Evolutionary conservation across 192 early-diverging fungal species (phyloP).

Genomic region (Rhizophagus clarus): DNA sequence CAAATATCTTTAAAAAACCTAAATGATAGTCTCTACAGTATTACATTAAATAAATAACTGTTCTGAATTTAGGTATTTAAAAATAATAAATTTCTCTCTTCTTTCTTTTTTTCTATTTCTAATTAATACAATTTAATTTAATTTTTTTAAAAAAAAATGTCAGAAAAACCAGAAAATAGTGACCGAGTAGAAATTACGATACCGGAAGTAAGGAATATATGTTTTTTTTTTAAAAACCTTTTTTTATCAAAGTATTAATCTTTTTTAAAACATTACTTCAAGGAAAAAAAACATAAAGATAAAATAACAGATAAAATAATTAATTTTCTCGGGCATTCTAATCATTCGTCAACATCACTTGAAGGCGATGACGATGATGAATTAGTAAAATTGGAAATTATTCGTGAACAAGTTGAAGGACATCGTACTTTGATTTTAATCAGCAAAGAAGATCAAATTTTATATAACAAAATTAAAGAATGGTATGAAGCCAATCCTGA

Average conservation of each 20-base stretch:
- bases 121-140: too few relatives aligned
- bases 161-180: too few relatives aligned
- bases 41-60: too few relatives aligned
- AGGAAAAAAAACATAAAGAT: not conserved
- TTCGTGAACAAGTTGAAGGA: slow-evolving; percentile 27
- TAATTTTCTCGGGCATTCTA: not conserved
- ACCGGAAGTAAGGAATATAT: not conserved
- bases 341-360: not conserved
- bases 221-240: not conserved
- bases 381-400: slow-evolving; percentile 8
- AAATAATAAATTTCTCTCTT: too few relatives aligned
- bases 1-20: too few relatives aligned
- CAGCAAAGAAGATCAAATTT: slow-evolving; percentile 35
- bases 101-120: too few relatives aligned
- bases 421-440: slow-evolving; percentile 36
- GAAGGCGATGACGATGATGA: not conserved
- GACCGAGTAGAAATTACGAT: not conserved
- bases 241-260: not conserved
- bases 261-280: not conserved
- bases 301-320: not conserved
- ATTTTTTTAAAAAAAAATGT: too few relatives aligned
- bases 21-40: too few relatives aligned
- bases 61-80: too few relatives aligned
- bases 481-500: slow-evolving; percentile 36
- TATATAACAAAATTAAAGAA: slow-evolving; percentile 38